These are phyloP conservation scores for Raphanus raphanistrum DNA, from an alignment of 345 rosid genomes.

Conservation along the genomic window DNA sequence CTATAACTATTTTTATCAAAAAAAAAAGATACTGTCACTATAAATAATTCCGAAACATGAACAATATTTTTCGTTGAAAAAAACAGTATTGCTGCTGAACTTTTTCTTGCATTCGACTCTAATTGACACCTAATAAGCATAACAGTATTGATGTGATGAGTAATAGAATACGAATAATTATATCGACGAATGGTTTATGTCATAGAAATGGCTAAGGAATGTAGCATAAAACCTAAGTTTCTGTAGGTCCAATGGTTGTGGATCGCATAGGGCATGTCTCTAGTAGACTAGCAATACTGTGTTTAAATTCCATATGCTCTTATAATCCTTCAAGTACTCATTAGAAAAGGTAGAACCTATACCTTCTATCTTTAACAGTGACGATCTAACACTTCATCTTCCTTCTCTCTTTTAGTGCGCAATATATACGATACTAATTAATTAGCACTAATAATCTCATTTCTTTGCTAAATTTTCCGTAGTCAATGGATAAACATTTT, in stretches of 20 bases:
- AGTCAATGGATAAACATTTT: neutral
- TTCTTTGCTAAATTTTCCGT: neutral
- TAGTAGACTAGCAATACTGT: slow-evolving; percentile 29
- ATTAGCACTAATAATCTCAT: neutral
- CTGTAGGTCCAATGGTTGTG: slow-evolving; percentile 28
- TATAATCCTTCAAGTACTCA: slow-evolving; percentile 37
- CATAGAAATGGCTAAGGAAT: slow-evolving; percentile 35
- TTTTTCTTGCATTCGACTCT: neutral
- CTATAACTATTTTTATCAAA: too few relatives aligned
- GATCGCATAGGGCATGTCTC: slow-evolving; percentile 21
- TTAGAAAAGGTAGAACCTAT: slow-evolving; percentile 31
- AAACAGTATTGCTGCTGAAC: neutral
- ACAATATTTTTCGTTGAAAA: neutral
- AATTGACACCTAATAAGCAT: slow-evolving; percentile 2
- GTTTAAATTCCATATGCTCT: slow-evolving; percentile 38
- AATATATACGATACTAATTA: neutral
- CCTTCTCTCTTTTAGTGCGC: slow-evolving; percentile 30
- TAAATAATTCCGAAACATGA: neutral
- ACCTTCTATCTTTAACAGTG: slow-evolving; percentile 38
- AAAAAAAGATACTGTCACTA: too few relatives aligned
- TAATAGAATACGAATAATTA: slow-evolving; percentile 25
- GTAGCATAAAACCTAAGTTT: slow-evolving; percentile 24
- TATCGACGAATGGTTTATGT: slow-evolving; percentile 19
- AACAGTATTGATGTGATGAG: slow-evolving; percentile 3
- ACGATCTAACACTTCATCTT: slow-evolving; percentile 25